Percentiles rank a stretch among this genome's conserved stretches.
phyloP scores from a whole-genome alignment of 441 rosid species.

The Oxalis stricta region DNA sequence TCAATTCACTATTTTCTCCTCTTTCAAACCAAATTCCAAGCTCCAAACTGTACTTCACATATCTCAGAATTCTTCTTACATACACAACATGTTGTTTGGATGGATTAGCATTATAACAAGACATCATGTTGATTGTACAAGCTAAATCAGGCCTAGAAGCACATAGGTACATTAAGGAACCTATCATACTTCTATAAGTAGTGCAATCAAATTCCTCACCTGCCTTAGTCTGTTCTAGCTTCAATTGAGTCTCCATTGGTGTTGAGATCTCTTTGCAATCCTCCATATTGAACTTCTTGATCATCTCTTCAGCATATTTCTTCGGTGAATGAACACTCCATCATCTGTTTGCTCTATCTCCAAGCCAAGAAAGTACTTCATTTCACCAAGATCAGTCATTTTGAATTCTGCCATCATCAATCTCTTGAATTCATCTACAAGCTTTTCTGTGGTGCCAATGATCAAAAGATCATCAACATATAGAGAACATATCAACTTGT shows the following conservation, averaged over 20 bases:
- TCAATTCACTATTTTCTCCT: too few relatives aligned
- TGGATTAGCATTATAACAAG: not conserved
- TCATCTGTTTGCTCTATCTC: not conserved
- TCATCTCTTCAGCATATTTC: not conserved
- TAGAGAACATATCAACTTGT: fast-evolving
- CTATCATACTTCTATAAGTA: not conserved
- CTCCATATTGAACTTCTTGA: not conserved
- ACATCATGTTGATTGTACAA: not conserved
- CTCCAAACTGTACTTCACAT: not conserved
- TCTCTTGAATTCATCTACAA: not conserved
- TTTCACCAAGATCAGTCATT: not conserved
- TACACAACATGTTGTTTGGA: not conserved
- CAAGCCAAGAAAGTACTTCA: not conserved
- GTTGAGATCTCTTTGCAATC: not conserved
- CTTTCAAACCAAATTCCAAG: not conserved
- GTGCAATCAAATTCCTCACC: not conserved
- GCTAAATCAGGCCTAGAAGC: not conserved
- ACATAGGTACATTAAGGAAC: not conserved
- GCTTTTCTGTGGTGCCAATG: fast-evolving
- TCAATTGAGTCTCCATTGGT: not conserved
- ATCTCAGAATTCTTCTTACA: not conserved
- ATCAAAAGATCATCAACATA: constrained; percentile 2
- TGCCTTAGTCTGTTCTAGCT: not conserved
- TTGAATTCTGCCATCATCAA: not conserved
- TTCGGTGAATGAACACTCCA: not conserved